Evolutionary conservation across 208 protist genomes (phyloP), one percentile per base, ranked within the genome.

Genomic region (Wallacemonas rigidus): DNA sequence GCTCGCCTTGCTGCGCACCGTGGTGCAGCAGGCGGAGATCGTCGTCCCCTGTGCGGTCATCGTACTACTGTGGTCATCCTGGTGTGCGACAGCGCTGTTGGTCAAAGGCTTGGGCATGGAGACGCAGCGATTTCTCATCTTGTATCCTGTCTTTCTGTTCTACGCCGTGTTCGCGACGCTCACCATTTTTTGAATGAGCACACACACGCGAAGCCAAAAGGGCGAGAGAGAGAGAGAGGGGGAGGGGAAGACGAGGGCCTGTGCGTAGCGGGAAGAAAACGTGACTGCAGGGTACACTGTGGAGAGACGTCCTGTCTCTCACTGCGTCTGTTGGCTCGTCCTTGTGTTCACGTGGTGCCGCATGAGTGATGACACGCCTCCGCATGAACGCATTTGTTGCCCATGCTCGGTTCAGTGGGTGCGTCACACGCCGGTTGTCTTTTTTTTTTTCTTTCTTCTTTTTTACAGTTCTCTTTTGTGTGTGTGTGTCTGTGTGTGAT

Each of bases 111-210:
- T 92, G 2, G 57, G 53, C 2, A 90, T 96, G 83, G 70, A 86
- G 54, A 71, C 72, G 69, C 87, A 92, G 73, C 72, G 83, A 44
- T 96, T 86, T 64, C 75, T 96, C 1, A 82, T 96, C 11, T 45
- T 96, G 56, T 96, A 96, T 51, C 91, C 91, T 6, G 78, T 88
- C 38, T 65, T 90, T 17, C 79, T 96, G 38, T 96, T 96, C 69
- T 96, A 96, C 80, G 79, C 88, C 15, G 80, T 88, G 2, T 94
- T 96, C 72, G 89, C 90, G 8, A 82, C 80, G 3, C 48, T 96
- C 40, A 92, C 87, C 0, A 84, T 94, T 9, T 96, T 91, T 67
- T 96, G 77, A 79, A 47, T 57, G 14, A 0, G 8, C 45, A 50
- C 45, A 12, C 12, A 0, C 12, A 50, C 26, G 26, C 26, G 26